These are phyloP conservation scores for Aschersonia sp. DNA, from an alignment of 2,329 filamentous ascomycete species.

Conservation along the genomic window DNA sequence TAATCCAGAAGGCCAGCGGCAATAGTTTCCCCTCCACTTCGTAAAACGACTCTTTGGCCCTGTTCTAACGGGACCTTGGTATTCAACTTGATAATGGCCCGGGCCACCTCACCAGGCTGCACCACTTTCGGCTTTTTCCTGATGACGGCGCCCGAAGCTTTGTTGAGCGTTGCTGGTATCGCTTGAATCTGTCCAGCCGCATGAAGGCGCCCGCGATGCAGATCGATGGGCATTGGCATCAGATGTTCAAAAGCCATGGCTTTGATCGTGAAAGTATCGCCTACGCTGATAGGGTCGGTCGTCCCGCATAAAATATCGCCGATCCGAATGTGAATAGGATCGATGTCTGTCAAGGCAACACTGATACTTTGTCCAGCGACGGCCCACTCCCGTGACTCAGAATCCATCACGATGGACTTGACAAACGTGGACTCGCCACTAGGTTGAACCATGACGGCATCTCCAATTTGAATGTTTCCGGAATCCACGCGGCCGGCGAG, in stretches of 20 bases:
- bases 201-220: slow-evolving; percentile 75
- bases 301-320: slow-evolving; percentile 78
- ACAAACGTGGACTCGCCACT: slow-evolving; percentile 68
- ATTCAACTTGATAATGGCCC: slow-evolving; percentile 61
- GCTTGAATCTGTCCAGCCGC: slow-evolving; percentile 59
- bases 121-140: slow-evolving; percentile 82
- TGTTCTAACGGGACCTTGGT: slow-evolving; percentile 65
- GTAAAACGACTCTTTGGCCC: slow-evolving; percentile 66
- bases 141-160: slow-evolving; percentile 55
- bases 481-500: slow-evolving; percentile 76
- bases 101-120: slow-evolving; percentile 62
- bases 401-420: slow-evolving; percentile 67
- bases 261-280: slow-evolving; percentile 66
- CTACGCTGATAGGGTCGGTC: slow-evolving; percentile 50
- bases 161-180: slow-evolving; percentile 64
- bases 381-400: slow-evolving; percentile 66
- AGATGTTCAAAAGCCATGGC: slow-evolving; percentile 81
- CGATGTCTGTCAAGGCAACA: slow-evolving; percentile 74
- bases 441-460: slow-evolving; percentile 65
- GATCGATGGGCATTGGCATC: slow-evolving; percentile 76
- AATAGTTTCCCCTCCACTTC: slow-evolving; percentile 69
- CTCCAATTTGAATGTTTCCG: slow-evolving; percentile 72
- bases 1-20: slow-evolving; percentile 76
- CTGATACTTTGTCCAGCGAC: slow-evolving; percentile 83
- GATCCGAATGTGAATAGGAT: slow-evolving; percentile 64